Conservation (phyloP, 176 grass and related monocot species). For the Ensete glaucum region DNA sequence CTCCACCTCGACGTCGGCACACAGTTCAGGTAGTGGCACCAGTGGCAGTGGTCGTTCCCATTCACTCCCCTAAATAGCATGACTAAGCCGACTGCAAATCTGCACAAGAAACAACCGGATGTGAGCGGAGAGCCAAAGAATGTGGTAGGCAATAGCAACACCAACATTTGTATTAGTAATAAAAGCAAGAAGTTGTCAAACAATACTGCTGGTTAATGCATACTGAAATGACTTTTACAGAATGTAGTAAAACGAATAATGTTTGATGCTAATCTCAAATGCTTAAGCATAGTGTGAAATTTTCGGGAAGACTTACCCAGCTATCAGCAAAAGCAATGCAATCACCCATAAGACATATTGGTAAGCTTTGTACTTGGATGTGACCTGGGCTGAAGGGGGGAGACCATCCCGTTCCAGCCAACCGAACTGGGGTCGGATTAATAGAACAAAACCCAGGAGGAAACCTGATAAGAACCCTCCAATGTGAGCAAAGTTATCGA, state of each 20-base stretch:
- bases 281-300: neutral
- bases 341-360: slow-evolving; percentile 79
- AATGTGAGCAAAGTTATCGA: slow-evolving; percentile 67
- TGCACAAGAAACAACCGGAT: slow-evolving; percentile 16
- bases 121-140: neutral
- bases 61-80: slow-evolving; percentile 96
- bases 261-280: neutral
- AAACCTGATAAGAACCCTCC: slow-evolving; percentile 66
- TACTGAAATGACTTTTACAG: neutral
- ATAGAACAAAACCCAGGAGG: slow-evolving; percentile 72
- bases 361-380: slow-evolving; percentile 76
- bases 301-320: slow-evolving; percentile 42
- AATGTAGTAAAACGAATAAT: neutral
- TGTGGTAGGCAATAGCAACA: too few species aligned
- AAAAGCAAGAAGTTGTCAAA: too few species aligned
- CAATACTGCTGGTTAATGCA: too few species aligned
- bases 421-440: slow-evolving; percentile 74
- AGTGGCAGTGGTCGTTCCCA: slow-evolving; percentile 73
- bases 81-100: slow-evolving; percentile 60
- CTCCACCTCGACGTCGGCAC: slow-evolving; percentile 89
- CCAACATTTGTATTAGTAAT: too few species aligned
- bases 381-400: slow-evolving; percentile 64
- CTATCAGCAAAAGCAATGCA: slow-evolving; percentile 48
- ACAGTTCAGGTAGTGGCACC: slow-evolving; percentile 95
- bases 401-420: slow-evolving; percentile 75